These are phyloP conservation scores for Immersiella caudata DNA, from an alignment of 495 filamentous ascomycete species.

Conservation along the genomic window DNA sequence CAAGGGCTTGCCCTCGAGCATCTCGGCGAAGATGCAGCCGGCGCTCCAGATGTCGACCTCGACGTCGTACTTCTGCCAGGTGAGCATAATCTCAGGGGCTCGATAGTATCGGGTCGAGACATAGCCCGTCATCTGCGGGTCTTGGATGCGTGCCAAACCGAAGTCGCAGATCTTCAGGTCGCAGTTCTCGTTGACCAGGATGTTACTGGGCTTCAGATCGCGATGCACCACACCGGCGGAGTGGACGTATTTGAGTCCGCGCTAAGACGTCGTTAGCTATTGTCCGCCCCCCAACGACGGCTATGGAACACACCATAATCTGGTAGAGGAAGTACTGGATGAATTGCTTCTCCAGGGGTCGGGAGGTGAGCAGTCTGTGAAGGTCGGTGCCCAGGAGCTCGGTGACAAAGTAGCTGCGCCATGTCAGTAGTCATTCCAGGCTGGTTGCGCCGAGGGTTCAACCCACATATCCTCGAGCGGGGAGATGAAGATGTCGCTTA, in stretches of 20 bases:
- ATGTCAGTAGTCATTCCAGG: conserved; percentile 32
- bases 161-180: conserved; percentile 99
- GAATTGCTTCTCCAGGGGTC: conserved; percentile 97
- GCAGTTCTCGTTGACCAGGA: conserved; percentile 98
- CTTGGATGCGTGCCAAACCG: conserved; percentile 93
- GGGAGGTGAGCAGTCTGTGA: conserved; percentile 90
- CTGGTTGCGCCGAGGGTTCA: not conserved
- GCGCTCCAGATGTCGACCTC: conserved; percentile 99
- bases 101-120: conserved; percentile 98
- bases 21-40: conserved; percentile 98
- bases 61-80: conserved; percentile 99
- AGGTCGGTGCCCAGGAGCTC: conserved; percentile 96
- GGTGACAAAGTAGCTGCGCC: conserved; percentile 88
- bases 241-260: conserved; percentile 98
- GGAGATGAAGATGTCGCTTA: conserved; percentile 99
- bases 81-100: conserved; percentile 99
- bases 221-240: conserved; percentile 97
- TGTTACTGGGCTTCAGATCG: conserved; percentile 97
- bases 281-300: not conserved
- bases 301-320: conserved; percentile 71
- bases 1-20: conserved; percentile 96
- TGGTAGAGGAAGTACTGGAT: conserved; percentile 99
- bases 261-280: conserved; percentile 57
- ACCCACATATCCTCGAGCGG: conserved; percentile 96
- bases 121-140: conserved; percentile 99